Percentiles rank a stretch among this genome's conserved stretches.
These are phyloP conservation scores for Phytopythium boreale DNA, from an alignment of 352 stramenopile species.

Conservation along the genomic window DNA sequence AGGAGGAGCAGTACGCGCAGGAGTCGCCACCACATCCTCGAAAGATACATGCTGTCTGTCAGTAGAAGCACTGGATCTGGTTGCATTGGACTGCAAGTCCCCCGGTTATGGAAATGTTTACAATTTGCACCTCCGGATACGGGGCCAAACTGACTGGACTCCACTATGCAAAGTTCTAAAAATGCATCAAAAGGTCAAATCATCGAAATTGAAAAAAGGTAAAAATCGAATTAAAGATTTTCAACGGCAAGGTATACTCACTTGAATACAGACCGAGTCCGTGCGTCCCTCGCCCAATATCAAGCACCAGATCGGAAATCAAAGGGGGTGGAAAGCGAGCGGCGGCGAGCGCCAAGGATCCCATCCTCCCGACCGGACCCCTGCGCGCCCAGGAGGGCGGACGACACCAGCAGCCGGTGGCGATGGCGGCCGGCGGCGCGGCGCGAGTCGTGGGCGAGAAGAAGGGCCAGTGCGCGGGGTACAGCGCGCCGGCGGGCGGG, in stretches of 20 bases:
- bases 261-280: background rate
- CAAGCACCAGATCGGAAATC: background rate
- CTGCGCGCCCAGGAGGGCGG: background rate
- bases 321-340: background rate
- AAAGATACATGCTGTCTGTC: background rate
- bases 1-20: background rate
- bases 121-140: background rate
- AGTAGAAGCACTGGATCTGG: background rate
- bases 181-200: too few species aligned
- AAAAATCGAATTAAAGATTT: too few species aligned
- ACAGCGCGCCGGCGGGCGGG: background rate
- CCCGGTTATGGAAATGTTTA: background rate
- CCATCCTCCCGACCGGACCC: background rate
- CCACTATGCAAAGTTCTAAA: too few species aligned
- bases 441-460: background rate
- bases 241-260: background rate
- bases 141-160: too few species aligned
- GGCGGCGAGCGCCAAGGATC: background rate
- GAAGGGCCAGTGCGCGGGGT: background rate
- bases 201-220: too few species aligned
- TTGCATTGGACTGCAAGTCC: background rate
- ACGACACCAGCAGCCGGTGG: background rate
- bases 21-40: background rate
- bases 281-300: background rate
- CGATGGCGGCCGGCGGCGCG: constrained; percentile 1